These are phyloP conservation scores for Penicillium paneum DNA, from an alignment of 2,329 filamentous ascomycete species.

Conservation along the genomic window DNA sequence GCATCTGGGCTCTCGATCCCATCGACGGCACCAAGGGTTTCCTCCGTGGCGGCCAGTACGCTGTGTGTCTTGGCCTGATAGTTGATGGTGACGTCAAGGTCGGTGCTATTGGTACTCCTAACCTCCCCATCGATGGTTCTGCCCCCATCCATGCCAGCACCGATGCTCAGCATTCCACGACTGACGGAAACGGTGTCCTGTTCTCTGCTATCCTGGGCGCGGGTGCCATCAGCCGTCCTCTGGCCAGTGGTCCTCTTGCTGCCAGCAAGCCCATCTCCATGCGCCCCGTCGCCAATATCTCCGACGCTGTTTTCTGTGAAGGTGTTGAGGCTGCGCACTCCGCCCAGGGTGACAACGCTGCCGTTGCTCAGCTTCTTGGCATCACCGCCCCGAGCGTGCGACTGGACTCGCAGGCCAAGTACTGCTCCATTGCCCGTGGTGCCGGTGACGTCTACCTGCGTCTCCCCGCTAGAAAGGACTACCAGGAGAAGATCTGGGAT, in stretches of 20 bases:
- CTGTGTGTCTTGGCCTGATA: constrained; percentile 87
- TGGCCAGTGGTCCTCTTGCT: constrained; percentile 52
- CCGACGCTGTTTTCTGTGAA: constrained; percentile 89
- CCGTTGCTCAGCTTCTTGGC: constrained; percentile 77
- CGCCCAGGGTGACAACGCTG: constrained; percentile 79
- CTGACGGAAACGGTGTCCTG: constrained; percentile 75
- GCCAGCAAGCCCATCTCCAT: constrained; percentile 68
- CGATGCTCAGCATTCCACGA: constrained; percentile 69
- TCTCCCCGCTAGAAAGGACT: constrained; percentile 77
- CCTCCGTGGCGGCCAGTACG: constrained; percentile 92
- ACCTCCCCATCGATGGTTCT: constrained; percentile 82
- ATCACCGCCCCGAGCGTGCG: constrained; percentile 87
- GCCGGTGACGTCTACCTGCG: constrained; percentile 93
- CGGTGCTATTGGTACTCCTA: constrained; percentile 91
- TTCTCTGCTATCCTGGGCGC: constrained; percentile 78
- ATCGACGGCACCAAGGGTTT: constrained; percentile 99
- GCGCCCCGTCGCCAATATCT: constrained; percentile 70
- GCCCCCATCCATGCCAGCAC: constrained; percentile 68
- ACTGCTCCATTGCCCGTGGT: constrained; percentile 88
- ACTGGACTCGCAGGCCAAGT: constrained; percentile 98
- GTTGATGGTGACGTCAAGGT: constrained; percentile 92
- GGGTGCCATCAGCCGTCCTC: constrained; percentile 75
- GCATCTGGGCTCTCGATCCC: constrained; percentile 95
- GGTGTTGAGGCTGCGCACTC: constrained; percentile 92
- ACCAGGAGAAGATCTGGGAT: constrained; percentile 99